Evolutionary conservation across 2,329 filamentous ascomycete species (phyloP).

Genomic region (Calonectria multiphialidica): DNA sequence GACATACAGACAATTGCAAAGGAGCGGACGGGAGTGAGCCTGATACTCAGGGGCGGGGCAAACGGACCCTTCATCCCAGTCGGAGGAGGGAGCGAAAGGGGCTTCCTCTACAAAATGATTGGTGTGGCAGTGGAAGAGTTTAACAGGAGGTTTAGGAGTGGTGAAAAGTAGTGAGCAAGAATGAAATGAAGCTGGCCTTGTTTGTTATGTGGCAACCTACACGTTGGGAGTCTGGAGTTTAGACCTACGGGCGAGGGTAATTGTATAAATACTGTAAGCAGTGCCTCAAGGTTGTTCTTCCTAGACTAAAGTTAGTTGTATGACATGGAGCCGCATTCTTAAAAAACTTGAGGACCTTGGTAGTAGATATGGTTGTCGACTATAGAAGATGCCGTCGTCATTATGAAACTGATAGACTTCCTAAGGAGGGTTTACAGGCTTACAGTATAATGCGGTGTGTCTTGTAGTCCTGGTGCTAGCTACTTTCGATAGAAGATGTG

Average conservation of each 20-base stretch:
- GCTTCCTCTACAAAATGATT: conserved; percentile 75
- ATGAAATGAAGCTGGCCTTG: neutral
- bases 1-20: conserved; percentile 98
- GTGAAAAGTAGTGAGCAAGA: conserved; percentile 41
- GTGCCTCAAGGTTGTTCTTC: neutral
- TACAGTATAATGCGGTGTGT: no score
- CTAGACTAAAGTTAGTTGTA: no score
- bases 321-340: no score
- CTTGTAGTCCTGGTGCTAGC: no score
- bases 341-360: no score
- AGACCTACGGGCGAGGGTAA: neutral
- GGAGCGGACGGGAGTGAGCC: conserved; percentile 92
- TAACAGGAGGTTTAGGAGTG: conserved; percentile 68
- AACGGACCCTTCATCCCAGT: conserved; percentile 97
- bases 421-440: no score
- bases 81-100: conserved; percentile 81
- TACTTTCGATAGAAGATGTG: no score
- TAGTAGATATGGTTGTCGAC: no score
- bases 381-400: no score
- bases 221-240: conserved; percentile 4
- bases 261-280: neutral
- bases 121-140: conserved; percentile 76
- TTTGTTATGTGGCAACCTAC: neutral
- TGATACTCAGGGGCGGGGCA: conserved; percentile 88
- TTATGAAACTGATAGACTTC: no score